Evolutionary conservation across 2,329 filamentous ascomycete genomes (phyloP).

Genomic region (Penicillium sp.): DNA sequence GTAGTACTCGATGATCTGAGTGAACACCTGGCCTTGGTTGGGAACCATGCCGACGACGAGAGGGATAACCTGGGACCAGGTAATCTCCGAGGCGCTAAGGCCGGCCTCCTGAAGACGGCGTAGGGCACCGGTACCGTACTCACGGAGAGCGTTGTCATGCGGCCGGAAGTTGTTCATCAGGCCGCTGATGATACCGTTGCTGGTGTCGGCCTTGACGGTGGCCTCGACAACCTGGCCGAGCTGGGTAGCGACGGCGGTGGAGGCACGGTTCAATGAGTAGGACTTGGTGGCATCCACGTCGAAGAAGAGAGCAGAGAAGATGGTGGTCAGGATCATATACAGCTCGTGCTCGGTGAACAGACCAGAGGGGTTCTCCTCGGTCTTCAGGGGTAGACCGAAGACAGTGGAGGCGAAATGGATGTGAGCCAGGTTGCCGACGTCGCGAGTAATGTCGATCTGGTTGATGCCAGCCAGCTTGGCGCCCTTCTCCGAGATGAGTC

Average conservation of each 20-base stretch:
- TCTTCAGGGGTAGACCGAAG: constrained; percentile 57
- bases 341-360: constrained; percentile 58
- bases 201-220: constrained; percentile 61
- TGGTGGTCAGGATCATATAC: constrained; percentile 60
- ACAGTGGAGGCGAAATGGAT: constrained; percentile 56
- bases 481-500: constrained; percentile 63
- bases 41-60: constrained; percentile 66
- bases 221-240: constrained; percentile 62
- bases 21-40: constrained; percentile 69
- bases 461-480: constrained; percentile 61
- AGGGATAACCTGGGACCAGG: constrained; percentile 69
- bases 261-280: constrained; percentile 62
- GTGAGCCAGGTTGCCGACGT: constrained; percentile 55
- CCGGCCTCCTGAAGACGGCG: constrained; percentile 64
- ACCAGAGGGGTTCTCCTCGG: constrained; percentile 49
- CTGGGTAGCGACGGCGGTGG: constrained; percentile 56
- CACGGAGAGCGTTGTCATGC: constrained; percentile 57
- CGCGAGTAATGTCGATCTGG: constrained; percentile 68
- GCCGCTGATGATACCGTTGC: constrained; percentile 56
- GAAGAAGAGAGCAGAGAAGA: constrained; percentile 66
- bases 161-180: constrained; percentile 48
- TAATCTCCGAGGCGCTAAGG: constrained; percentile 62
- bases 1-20: constrained; percentile 71
- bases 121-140: constrained; percentile 65
- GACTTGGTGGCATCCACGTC: constrained; percentile 65